Base-by-base conservation (phyloP, 768 basidiomycete genomes). In the Hypholoma fasciculare region DNA sequence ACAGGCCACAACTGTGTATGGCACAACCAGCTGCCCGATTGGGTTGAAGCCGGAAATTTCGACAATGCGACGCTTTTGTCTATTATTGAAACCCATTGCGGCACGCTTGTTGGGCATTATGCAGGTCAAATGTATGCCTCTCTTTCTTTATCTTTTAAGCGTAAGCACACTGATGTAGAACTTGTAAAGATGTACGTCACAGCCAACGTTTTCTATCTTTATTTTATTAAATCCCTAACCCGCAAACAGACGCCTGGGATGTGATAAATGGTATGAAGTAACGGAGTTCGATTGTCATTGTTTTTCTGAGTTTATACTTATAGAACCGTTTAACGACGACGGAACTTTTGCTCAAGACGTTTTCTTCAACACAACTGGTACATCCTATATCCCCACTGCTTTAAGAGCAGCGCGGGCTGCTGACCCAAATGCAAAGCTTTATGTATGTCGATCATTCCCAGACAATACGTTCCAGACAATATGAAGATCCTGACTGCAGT, bases 271-370 rank as follows among this genome's bases (percentile, higher is more conserved):
- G 61, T 62, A 20, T 34, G 51, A 50, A 13, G 44, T 34, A 11
- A 34, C 20, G 23, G 4, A 40, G 53, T 67, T 66, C 43, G n/a
- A 7, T 16, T n/a, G 16, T 23, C 7, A 12, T 50, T 19, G 1
- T 14, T 43, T 8, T 2, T 1, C 12, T 34, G 7, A 20, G 11
- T 26, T 16, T 27, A 7, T n/a, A 23, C 7, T 7, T 34, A 5
- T n/a, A 78, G 77, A 85, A 66, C 76, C 82, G 11, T 83, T 86
- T 72, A 82, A 85, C 61, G 85, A 86, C 30, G 76, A 86, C 61
- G 85, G 86, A 16, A 83, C 82, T 5, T 83, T 73, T 68, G 79
- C 84, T 44, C 52, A 70, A 19, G 71, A 77, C 53, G 76, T 87
- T 14, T 87, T 85, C 72, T 85, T 74, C 71, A 76, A 76, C 60